phyloP scores from a whole-genome alignment of 306 rosid genomes.

The Trichosanthes cucumerina region DNA sequence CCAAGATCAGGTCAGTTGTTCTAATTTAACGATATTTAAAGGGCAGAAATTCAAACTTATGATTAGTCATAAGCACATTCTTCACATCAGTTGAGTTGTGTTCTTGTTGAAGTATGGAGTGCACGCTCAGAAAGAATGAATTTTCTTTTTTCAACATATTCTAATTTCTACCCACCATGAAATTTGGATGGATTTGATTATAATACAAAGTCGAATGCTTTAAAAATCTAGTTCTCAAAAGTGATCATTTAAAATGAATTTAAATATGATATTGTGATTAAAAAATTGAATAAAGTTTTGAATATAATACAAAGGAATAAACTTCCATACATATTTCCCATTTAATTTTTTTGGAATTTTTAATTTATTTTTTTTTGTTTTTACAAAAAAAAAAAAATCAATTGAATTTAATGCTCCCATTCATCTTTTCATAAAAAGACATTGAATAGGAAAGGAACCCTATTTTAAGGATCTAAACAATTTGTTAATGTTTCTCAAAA shows the following conservation, averaged over 20 bases:
- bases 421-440: background rate
- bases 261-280: background rate
- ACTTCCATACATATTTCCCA: background rate
- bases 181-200: background rate
- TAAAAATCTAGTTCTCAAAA: background rate
- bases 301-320: background rate
- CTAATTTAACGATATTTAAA: no score
- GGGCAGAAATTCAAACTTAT: no score
- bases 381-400: background rate
- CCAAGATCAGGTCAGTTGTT: no score
- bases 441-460: background rate
- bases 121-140: no score
- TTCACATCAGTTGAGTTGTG: no score
- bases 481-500: background rate
- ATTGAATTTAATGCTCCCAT: background rate
- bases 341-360: background rate
- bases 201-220: background rate
- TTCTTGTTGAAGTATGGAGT: no score
- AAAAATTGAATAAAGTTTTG: background rate
- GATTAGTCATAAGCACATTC: no score
- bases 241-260: background rate
- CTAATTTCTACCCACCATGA: no score
- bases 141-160: no score
- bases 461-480: conserved; percentile 6
- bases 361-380: background rate